These are phyloP conservation scores for Suillus ampliporus DNA, from an alignment of 768 basidiomycete genomes.

Conservation along the genomic window DNA sequence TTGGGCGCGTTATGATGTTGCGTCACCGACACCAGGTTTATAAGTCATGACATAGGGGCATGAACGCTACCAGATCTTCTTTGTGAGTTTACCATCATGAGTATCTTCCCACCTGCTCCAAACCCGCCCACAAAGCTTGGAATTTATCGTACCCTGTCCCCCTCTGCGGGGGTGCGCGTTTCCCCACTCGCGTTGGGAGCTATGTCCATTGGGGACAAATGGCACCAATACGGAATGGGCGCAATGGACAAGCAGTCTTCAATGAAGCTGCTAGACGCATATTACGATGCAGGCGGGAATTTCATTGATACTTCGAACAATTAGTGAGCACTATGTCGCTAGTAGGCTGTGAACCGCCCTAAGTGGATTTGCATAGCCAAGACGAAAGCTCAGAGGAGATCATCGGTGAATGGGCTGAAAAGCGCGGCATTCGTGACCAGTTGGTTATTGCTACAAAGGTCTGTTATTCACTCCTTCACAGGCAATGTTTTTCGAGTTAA, in stretches of 20 bases:
- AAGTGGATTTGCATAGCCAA: slow-evolving; percentile 31
- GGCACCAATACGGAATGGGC: slow-evolving; percentile 45
- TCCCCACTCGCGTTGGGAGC: slow-evolving; percentile 55
- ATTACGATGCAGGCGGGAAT: slow-evolving; percentile 52
- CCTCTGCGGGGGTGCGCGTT: slow-evolving; percentile 50
- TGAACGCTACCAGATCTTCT: background rate
- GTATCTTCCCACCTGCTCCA: slow-evolving; percentile 19
- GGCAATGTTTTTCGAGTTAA: background rate
- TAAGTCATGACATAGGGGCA: background rate
- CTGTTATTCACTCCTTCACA: background rate
- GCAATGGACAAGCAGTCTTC: slow-evolving; percentile 47
- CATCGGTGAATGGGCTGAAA: slow-evolving; percentile 54
- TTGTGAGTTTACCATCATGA: background rate
- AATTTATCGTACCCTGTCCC: slow-evolving; percentile 46
- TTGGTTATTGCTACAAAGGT: slow-evolving; percentile 52
- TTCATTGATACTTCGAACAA: slow-evolving; percentile 54
- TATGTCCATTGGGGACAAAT: slow-evolving; percentile 54
- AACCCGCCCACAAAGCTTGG: slow-evolving; percentile 41
- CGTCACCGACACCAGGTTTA: too few relatives aligned
- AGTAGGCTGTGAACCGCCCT: background rate
- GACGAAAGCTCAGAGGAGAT: slow-evolving; percentile 48
- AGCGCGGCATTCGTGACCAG: slow-evolving; percentile 47
- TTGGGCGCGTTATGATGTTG: too few relatives aligned
- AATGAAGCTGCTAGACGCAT: slow-evolving; percentile 53
- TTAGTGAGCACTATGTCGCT: slow-evolving; percentile 39